Conservation (phyloP, 176 grass and related monocot species). For the Bonia amplexicaulis region DNA sequence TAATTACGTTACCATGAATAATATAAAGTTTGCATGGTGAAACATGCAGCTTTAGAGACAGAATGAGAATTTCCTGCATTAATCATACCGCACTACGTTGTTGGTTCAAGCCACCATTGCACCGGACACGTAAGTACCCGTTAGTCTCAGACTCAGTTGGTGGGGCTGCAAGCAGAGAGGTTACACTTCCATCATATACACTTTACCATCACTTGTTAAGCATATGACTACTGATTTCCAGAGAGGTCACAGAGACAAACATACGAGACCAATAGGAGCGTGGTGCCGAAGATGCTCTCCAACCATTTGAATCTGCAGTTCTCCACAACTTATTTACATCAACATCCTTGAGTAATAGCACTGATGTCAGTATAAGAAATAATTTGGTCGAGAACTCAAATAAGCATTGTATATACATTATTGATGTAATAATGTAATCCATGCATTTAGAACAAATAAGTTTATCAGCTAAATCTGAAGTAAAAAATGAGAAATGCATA, state of each 20-base stretch:
- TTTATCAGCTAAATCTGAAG: neutral
- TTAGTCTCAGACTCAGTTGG: constrained; percentile 66
- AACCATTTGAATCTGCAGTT: constrained; percentile 81
- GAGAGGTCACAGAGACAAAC: constrained; percentile 14
- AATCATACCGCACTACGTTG: constrained; percentile 87
- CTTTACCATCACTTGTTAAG: neutral
- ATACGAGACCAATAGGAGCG: constrained; percentile 78
- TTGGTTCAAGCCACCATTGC: constrained; percentile 96
- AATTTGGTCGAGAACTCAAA: neutral
- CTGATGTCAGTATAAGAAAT: constrained; percentile 29
- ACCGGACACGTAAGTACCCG: constrained; percentile 84
- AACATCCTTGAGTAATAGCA: constrained; percentile 60
- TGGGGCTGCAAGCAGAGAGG: constrained; percentile 63
- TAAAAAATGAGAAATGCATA: neutral
- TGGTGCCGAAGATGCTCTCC: constrained; percentile 91
- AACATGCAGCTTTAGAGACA: constrained; percentile 16
- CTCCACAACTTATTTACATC: constrained; percentile 74
- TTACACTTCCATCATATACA: constrained; percentile 22
- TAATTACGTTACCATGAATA: constrained; percentile 28
- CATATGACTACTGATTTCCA: neutral
- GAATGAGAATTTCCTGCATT: constrained; percentile 6
- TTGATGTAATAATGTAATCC: neutral
- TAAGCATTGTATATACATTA: neutral
- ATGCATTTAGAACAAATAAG: neutral
- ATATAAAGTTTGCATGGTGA: constrained; percentile 9